Percentiles rank a stretch among this genome's conserved stretches.
phyloP scores from a whole-genome alignment of 2,329 filamentous ascomycete species.

The Phaeomoniella chlamydospora region DNA sequence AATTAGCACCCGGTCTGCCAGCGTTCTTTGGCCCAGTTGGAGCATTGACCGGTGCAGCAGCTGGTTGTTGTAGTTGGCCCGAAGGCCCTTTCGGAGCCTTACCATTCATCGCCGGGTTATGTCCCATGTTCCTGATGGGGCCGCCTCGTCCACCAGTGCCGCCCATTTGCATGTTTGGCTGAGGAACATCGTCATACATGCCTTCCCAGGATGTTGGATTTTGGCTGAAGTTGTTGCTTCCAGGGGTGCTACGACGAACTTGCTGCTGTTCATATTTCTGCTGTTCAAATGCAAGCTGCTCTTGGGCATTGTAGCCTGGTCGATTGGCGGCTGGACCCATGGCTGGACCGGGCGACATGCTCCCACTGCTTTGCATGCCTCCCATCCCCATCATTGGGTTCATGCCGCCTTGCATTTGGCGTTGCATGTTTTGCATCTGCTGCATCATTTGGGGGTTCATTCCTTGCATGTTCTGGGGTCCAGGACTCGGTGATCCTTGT shows the following conservation, averaged over 20 bases:
- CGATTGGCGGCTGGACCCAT: slow-evolving; percentile 23
- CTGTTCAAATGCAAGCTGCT: slow-evolving; percentile 63
- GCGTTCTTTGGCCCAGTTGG: slow-evolving; percentile 95
- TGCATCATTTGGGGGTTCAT: slow-evolving; percentile 38
- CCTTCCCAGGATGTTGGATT: slow-evolving; percentile 83
- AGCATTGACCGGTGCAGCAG: slow-evolving; percentile 58
- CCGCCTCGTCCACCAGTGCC: slow-evolving; percentile 29
- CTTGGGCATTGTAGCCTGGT: slow-evolving; percentile 51
- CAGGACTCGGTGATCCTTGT: slow-evolving; percentile 14
- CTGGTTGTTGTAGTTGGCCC: slow-evolving; percentile 23
- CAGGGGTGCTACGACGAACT: slow-evolving; percentile 29
- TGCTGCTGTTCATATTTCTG: slow-evolving; percentile 64
- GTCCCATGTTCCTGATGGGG: slow-evolving; percentile 8
- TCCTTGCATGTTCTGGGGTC: slow-evolving; percentile 10
- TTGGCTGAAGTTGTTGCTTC: slow-evolving; percentile 19
- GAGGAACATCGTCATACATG: slow-evolving; percentile 93
- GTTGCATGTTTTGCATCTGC: slow-evolving; percentile 32
- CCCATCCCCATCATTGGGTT: slow-evolving; percentile 6
- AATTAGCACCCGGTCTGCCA: slow-evolving; percentile 80
- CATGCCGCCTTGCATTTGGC: slow-evolving; percentile 18
- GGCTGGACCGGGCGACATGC: slow-evolving; percentile 27
- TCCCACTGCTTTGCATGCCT: slow-evolving; percentile 26
- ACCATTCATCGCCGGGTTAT: slow-evolving; percentile 27
- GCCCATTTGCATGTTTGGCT: slow-evolving; percentile 51
- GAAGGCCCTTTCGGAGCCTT: slow-evolving; percentile 28